Evolutionary conservation across 805 yeast species (phyloP), one percentile per base, ranked within the genome.

Genomic region (Alloascoidea hylecoeti): DNA sequence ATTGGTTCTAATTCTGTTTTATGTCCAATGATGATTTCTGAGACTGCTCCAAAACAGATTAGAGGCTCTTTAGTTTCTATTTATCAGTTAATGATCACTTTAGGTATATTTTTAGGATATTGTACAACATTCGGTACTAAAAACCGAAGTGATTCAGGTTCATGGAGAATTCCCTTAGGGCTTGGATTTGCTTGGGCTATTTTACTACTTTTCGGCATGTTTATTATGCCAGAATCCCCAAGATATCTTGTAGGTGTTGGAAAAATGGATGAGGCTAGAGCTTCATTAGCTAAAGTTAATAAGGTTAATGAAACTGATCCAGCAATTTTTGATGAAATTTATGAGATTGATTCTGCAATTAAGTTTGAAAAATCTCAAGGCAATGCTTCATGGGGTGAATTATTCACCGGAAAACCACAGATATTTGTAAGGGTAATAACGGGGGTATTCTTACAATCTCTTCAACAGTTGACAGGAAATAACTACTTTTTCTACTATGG

Each of bases 31-130:
- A 69, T 77, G 55, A 75, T 78, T 49, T 67, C 79, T 33, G 88
- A 78, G 55, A 65, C 77, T 41, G 60, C 85, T 41, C 88, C 88
- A 50, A 76, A 75, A 47, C 70, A 68, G 39, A 58, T 78, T 34
- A 72, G 86, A 70, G 85, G 85, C 56, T 64, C 81, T 32, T 64
- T 78, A 41, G 84, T 78, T 38, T 71, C 78, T 33, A 70, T 74
- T 48, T 78, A 69, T 64, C 86, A 78, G 58, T 63, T 78, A 54
- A 72, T 69, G 69, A 70, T 77, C 45, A 77, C 85, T 33, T 58
- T 71, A 36, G 86, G 85, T 62, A 78, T 78, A 47, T 72, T 78
- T 53, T 56, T 77, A 42, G 86, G 85, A 50, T 75, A 75, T 61
- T 69, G 81, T 58, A 64, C 75, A 35, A 73, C 72, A 39, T 78